Conservation (phyloP, 352 stramenopile species). For the Halophytophthora batemanensis region DNA sequence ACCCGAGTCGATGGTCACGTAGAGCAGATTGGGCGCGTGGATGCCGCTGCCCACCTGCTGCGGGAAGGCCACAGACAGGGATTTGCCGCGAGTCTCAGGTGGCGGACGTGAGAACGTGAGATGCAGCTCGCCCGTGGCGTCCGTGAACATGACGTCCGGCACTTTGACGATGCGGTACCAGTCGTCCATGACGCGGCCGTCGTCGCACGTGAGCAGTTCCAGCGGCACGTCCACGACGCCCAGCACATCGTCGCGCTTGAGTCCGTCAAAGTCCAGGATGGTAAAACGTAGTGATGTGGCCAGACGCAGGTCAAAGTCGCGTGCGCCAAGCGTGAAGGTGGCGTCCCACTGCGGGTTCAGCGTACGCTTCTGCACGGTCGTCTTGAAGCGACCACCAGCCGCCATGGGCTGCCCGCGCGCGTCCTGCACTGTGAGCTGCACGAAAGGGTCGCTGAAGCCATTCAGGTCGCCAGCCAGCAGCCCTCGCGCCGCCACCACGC, state of each 20-base stretch:
- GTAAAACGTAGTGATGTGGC: conserved; percentile 61
- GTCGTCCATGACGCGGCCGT: conserved; percentile 21
- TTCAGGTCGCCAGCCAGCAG: conserved; percentile 66
- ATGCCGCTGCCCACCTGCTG: conserved; percentile 3
- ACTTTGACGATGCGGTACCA: conserved; percentile 55
- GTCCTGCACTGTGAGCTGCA: conserved; percentile 54
- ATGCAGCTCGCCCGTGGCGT: conserved; percentile 57
- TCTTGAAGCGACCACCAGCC: conserved; percentile 42
- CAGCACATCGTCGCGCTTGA: conserved; percentile 59
- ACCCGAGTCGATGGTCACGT: conserved; percentile 69
- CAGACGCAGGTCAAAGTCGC: conserved; percentile 50
- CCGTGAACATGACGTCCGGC: conserved; percentile 40
- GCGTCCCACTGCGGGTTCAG: conserved; percentile 52
- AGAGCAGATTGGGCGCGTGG: conserved; percentile 52
- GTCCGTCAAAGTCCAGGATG: conserved; percentile 55
- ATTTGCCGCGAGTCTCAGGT: not conserved
- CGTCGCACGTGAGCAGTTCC: conserved; percentile 30
- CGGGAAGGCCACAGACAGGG: conserved; percentile 17
- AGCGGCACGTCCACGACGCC: conserved; percentile 70
- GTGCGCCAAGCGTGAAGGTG: conserved; percentile 39
- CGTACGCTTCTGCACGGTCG: conserved; percentile 42
- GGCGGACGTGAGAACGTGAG: conserved; percentile 29
- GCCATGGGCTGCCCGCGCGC: conserved; percentile 37
- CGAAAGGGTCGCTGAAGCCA: conserved; percentile 74
- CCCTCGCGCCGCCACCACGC: conserved; percentile 48